Evolutionary conservation across 148 eudicot species (phyloP), one percentile per base, ranked within the genome.

Genomic region (Polygonum aviculare): DNA sequence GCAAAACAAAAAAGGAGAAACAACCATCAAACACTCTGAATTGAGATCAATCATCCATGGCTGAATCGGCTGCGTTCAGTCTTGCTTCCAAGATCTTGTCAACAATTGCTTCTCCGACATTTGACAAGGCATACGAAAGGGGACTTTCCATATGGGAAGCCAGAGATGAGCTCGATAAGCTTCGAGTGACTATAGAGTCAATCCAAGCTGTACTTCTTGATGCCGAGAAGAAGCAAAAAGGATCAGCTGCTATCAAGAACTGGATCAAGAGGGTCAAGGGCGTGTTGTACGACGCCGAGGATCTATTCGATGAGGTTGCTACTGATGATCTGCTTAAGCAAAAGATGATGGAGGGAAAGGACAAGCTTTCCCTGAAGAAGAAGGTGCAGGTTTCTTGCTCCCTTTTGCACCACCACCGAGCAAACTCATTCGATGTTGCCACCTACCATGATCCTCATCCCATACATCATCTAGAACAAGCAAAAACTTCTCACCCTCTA

Each of bases 181-280:
- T 82, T 12, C 16, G 76, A 63, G 59, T 76, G 71, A 81, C 84
- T 0, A 54, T 79, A 14, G 38, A 21, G 5, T 19, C 75, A 4
- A 75, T 84, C 15, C 76, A 75, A 40, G 74, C 14, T 14, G 74
- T 77, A 77, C 76, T 82, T 36, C 52, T 78, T 38, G 83, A 82
- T 78, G 87, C 80, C 45, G 82, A 80, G 73, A 80, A 78, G 22
- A 76, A 26, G 76, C 80, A 80, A 47, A 11, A 50, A 14, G 80
- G 79, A n/a, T 77, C 75, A 62, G 75, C 48, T 15, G 39, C 35
- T 39, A 22, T 82, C 7, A 51, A 48, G 6, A 39, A 15, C 50
- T 82, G 81, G 83, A 51, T 78, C 1, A 26, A 78, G 41, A 74
- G 59, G 41, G 8, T 82, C 73, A 50, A 76, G 40, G 84, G 74